A percentile compares a stretch with the other conserved stretches of the same genome.
Conservation (phyloP, 2,329 filamentous ascomycete species). For the Thielaviopsis euricoi region DNA sequence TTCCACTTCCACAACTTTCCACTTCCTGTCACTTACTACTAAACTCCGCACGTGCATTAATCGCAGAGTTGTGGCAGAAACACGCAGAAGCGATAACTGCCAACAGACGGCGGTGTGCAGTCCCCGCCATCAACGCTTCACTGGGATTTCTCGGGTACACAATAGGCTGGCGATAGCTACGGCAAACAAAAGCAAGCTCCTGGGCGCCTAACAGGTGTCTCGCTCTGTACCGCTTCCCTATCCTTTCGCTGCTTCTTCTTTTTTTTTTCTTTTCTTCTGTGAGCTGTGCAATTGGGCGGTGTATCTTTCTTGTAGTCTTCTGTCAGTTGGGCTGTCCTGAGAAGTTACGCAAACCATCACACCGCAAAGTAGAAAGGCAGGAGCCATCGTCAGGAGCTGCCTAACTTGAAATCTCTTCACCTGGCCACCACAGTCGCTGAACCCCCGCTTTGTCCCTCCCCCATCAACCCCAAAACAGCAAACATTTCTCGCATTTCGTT, state of each 20-base stretch:
- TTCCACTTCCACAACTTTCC: not conserved
- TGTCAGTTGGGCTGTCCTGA: not conserved
- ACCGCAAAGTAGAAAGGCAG: not conserved
- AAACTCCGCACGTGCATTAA: not conserved
- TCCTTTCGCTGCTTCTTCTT: too few species aligned
- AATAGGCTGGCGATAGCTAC: not conserved
- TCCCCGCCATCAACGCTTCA: not conserved
- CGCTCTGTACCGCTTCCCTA: too few species aligned
- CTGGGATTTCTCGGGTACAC: not conserved
- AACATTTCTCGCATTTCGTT: not conserved
- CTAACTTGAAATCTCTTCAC: not conserved
- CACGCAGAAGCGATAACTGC: not conserved
- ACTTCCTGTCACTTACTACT: not conserved
- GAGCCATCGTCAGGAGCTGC: not conserved
- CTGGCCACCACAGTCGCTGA: not conserved
- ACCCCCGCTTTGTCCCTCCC: not conserved
- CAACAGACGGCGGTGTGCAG: not conserved
- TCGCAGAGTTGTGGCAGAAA: not conserved
- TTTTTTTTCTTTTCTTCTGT: not conserved
- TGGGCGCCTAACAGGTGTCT: not conserved
- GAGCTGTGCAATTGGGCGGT: not conserved
- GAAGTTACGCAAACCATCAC: not conserved
- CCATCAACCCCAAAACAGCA: not conserved
- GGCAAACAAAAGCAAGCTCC: not conserved
- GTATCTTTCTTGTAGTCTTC: not conserved